phyloP scores from a whole-genome alignment of 2,329 filamentous ascomycete genomes.

The Curvularia verruculosa region DNA sequence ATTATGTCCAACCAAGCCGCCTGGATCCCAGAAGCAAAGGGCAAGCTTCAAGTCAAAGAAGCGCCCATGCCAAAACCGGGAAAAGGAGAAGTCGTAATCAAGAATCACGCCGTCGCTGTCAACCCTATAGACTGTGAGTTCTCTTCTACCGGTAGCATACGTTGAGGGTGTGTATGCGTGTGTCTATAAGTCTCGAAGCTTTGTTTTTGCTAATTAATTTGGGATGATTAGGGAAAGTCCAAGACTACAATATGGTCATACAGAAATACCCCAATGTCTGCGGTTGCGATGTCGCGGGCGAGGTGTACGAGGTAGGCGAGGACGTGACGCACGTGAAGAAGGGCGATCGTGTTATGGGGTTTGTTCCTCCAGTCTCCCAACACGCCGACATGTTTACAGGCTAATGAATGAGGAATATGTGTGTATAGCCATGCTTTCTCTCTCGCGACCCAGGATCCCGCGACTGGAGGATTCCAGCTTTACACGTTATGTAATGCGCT shows the following conservation, averaged over 20 bases:
- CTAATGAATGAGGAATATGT: no score
- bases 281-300: constrained; percentile 55
- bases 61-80: constrained; percentile 36
- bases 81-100: constrained; percentile 42
- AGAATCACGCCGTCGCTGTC: constrained; percentile 43
- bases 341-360: constrained; percentile 55
- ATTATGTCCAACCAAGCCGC: constrained; percentile 42
- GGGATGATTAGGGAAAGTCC: constrained; percentile 35
- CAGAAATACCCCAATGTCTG: constrained; percentile 44
- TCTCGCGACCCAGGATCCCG: constrained; percentile 29
- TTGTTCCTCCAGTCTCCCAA: no score
- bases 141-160: neutral
- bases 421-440: constrained; percentile 34
- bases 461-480: constrained; percentile 43
- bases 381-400: no score
- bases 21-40: constrained; percentile 39
- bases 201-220: constrained; percentile 7
- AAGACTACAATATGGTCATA: constrained; percentile 45
- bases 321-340: constrained; percentile 53
- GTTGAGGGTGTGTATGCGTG: no score
- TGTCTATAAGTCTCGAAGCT: no score
- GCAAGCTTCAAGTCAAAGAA: constrained; percentile 38
- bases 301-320: constrained; percentile 55
- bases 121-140: constrained; percentile 43
- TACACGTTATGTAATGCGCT: constrained; percentile 41